Base-by-base conservation (phyloP, 202 grass and related monocot genomes). In the Schoenoplectus triqueter region DNA sequence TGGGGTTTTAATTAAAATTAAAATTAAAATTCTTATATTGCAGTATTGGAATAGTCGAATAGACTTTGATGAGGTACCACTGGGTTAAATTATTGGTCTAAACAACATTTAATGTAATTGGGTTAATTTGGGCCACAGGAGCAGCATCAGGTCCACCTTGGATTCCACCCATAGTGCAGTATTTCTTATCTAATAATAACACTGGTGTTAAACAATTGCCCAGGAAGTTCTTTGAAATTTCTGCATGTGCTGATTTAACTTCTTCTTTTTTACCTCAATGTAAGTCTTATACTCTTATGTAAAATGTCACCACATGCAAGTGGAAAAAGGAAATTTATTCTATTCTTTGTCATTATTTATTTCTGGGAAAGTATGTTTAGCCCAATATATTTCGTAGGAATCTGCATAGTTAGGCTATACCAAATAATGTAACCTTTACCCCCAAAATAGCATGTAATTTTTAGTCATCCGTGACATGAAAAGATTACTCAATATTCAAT, bases 61-160 rank as follows among this genome's bases (percentile, higher is more conserved):
- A 79, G 40, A 79, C 14, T 42, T 59, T 18, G 52, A 54, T 18
- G 52, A n/a, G 51, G 21, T 21, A 41, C 11, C 20, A 41, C 31
- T 59, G 74, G 13, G 7, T 60, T 79, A 61, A 61, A 79, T 79
- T 79, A 79, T 59, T 79, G 75, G 31, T 79, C 31, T 61, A 79
- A 79, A 45, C 22, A 79, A 61, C 55, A 44, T 61, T 78, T 79
- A 15, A 18, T 79, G 2, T 0, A 40, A 62, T 41, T 79, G 75
- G 75, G 39, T 79, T 61, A 61, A 44, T 79, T 62, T 79, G 52
- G 75, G 75, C 54, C 74, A 78, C 44, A 44, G 42, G 13, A 42
- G 74, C 21, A 60, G 2, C 54, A 59, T 3, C 1, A 57, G 54
- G 74, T 78, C 31, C 74, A 78, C 73, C 73, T 78, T 59, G 52